Percentiles rank a stretch among this genome's conserved stretches.
phyloP scores from a whole-genome alignment of 345 rosid genomes.

The Eutrema japonicum region DNA sequence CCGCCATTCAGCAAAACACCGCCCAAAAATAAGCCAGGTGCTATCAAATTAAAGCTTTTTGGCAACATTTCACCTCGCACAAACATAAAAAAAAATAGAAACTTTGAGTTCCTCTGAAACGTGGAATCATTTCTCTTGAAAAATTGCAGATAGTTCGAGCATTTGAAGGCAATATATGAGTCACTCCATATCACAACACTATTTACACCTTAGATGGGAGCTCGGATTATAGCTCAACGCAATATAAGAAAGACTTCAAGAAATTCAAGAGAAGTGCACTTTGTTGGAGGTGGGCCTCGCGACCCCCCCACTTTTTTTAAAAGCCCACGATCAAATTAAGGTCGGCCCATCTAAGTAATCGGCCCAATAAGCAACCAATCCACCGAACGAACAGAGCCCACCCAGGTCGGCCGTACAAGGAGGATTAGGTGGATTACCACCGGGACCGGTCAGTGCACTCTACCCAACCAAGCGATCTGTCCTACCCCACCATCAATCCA shows the following conservation, averaged over 20 bases:
- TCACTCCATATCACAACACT: constrained; percentile 55
- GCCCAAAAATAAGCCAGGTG: constrained; percentile 93
- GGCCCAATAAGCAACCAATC: too few species aligned
- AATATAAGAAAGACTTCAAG: constrained; percentile 69
- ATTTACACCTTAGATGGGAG: constrained; percentile 54
- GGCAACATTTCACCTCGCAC: neutral
- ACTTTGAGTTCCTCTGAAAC: constrained; percentile 15
- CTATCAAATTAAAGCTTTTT: neutral
- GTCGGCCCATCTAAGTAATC: too few species aligned
- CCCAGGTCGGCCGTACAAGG: too few species aligned
- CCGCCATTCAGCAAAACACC: constrained; percentile 70
- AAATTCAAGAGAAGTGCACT: constrained; percentile 70
- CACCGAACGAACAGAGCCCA: too few species aligned
- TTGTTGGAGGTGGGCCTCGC: too few species aligned
- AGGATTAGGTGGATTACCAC: too few species aligned
- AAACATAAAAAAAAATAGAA: neutral
- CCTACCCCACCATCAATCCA: too few species aligned
- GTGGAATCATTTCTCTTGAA: constrained; percentile 6
- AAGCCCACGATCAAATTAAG: too few species aligned
- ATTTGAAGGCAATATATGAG: constrained; percentile 72
- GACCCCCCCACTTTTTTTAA: too few species aligned
- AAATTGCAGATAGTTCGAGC: constrained; percentile 72
- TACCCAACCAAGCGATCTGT: too few species aligned
- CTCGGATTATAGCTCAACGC: constrained; percentile 63
- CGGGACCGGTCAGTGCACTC: too few species aligned